phyloP scores from a whole-genome alignment of 345 rosid genomes.

The Eucalyptus sp. region DNA sequence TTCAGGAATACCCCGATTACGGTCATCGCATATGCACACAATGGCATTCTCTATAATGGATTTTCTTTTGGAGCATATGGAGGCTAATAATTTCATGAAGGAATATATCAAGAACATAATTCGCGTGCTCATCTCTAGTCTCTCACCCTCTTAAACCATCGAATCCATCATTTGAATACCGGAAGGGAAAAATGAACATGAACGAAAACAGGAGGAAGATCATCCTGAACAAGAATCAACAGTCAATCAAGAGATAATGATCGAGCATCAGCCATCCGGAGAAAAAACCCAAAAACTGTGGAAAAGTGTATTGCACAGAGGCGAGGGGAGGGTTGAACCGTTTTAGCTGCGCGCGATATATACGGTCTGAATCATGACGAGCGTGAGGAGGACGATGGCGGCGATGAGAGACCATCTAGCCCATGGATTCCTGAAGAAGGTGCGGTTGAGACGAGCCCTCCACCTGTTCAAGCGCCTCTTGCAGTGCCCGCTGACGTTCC shows the following conservation, averaged over 20 bases:
- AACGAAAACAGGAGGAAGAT: not conserved
- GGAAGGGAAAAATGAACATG: not conserved
- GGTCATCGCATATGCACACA: not conserved
- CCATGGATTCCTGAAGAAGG: conserved; percentile 43
- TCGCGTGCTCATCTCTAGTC: not conserved
- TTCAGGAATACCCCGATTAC: not conserved
- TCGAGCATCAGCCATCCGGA: not conserved
- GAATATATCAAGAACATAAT: not conserved
- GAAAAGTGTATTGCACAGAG: not conserved
- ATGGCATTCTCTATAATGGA: not conserved
- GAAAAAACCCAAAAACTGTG: not conserved
- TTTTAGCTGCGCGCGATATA: conserved; percentile 5
- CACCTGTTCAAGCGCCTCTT: conserved; percentile 25
- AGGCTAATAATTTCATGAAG: not conserved
- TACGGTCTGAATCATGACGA: conserved; percentile 21
- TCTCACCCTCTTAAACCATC: not conserved
- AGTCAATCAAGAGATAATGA: not conserved
- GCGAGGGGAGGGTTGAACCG: not conserved
- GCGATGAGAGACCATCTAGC: conserved; percentile 26
- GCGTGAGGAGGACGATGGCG: conserved; percentile 28
- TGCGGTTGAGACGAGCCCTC: conserved; percentile 30
- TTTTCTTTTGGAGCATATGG: not conserved
- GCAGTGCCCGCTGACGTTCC: conserved; percentile 15
- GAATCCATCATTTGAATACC: not conserved
- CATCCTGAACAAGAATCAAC: not conserved